These are phyloP conservation scores for Kwoniella mangroviensis DNA, from an alignment of 768 basidiomycete species.

Conservation along the genomic window DNA sequence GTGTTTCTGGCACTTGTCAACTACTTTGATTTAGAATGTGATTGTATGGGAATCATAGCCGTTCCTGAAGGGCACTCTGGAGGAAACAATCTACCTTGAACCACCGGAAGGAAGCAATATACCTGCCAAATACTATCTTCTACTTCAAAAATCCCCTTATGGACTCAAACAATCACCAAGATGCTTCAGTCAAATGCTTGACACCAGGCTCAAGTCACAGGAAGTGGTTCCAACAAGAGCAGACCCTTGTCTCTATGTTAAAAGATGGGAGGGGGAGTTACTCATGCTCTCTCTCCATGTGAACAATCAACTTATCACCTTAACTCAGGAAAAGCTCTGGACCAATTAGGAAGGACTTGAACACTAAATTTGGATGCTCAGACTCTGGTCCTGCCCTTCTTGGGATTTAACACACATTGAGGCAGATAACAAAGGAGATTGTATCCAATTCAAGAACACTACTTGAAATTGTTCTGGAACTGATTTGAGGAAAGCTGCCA, in stretches of 20 bases:
- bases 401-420: slow-evolving; percentile 52
- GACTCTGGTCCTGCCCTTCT: slow-evolving; percentile 27
- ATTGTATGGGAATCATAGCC: slow-evolving; percentile 27
- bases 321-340: slow-evolving; percentile 15
- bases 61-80: slow-evolving; percentile 31
- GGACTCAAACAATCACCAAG: slow-evolving; percentile 29
- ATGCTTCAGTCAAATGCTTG: slow-evolving; percentile 27
- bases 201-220: slow-evolving; percentile 24
- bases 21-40: slow-evolving; percentile 23
- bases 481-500: slow-evolving; percentile 24
- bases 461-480: slow-evolving; percentile 7
- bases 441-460: slow-evolving; percentile 21
- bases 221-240: slow-evolving; percentile 14
- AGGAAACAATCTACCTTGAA: slow-evolving; percentile 21
- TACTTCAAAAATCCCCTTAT: slow-evolving; percentile 26
- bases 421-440: slow-evolving; percentile 13
- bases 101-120: slow-evolving; percentile 17
- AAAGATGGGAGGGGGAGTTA: slow-evolving; percentile 1
- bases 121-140: not conserved
- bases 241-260: slow-evolving; percentile 14
- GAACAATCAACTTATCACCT: slow-evolving; percentile 28
- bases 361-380: slow-evolving; percentile 17
- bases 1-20: slow-evolving; percentile 27
- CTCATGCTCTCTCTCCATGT: slow-evolving; percentile 28
- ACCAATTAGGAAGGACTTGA: slow-evolving; percentile 11